Conservation (phyloP, 2,329 filamentous ascomycete species). For the Epichloe aotearoae region DNA sequence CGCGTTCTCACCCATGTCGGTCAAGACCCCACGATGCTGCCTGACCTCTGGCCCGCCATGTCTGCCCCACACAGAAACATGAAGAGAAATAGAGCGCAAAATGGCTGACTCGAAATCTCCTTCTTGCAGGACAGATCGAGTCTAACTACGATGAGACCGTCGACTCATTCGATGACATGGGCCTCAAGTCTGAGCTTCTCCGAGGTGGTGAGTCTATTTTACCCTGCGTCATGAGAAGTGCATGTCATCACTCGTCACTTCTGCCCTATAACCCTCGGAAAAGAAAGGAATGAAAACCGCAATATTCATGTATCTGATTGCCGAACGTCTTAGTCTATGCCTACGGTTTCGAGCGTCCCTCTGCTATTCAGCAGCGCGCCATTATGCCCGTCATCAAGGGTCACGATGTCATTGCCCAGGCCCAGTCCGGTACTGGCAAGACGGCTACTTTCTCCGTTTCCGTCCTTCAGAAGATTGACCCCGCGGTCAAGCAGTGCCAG, state of each 20-base stretch:
- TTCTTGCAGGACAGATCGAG: conserved; percentile 81
- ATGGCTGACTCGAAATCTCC: conserved; percentile 11
- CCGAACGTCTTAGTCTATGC: conserved; percentile 56
- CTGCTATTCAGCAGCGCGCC: conserved; percentile 98
- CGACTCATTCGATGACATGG: conserved; percentile 98
- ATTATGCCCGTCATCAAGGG: conserved; percentile 99
- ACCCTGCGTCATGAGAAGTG: neutral
- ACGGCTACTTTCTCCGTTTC: conserved; percentile 99
- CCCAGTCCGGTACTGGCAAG: conserved; percentile 99
- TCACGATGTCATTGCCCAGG: conserved; percentile 98
- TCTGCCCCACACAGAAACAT: conserved; percentile 1
- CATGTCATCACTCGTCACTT: neutral
- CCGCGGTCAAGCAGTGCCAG: conserved; percentile 90
- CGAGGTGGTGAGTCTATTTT: conserved; percentile 54
- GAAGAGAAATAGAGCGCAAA: neutral
- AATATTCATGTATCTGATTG: neutral
- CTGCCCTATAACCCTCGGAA: too few species aligned
- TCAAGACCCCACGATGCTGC: neutral
- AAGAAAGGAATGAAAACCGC: neutral
- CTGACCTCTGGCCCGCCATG: neutral
- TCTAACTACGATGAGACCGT: conserved; percentile 99
- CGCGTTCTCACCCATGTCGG: neutral
- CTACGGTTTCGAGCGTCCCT: conserved; percentile 99
- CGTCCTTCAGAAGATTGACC: conserved; percentile 96
- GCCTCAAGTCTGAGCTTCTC: conserved; percentile 91